Conservation (phyloP, 1,284 basidiomycete genomes). For the Athelia psychrophila region DNA sequence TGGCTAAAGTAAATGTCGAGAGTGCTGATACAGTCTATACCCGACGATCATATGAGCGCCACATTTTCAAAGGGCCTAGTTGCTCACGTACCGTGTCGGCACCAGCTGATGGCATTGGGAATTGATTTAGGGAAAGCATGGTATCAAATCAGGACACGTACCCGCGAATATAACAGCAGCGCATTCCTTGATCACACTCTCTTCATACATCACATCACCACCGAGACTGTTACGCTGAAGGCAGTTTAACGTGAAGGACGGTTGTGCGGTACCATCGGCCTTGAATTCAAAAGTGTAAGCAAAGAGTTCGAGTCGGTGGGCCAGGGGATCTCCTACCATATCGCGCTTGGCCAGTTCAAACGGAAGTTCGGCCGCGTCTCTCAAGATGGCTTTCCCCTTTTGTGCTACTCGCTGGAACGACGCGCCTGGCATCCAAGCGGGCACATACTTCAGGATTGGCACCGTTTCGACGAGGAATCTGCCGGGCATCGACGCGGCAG, state of each 20-base stretch:
- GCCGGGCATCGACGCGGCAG: conserved; percentile 23
- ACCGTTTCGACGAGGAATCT: conserved; percentile 24
- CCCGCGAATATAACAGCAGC: not conserved
- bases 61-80: not conserved
- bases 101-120: conserved; percentile 17
- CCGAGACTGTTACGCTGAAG: not conserved
- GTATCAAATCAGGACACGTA: not conserved
- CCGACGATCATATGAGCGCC: conserved; percentile 9
- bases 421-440: conserved; percentile 28
- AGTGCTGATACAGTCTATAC: conserved; percentile 15
- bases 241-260: not conserved
- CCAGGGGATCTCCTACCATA: too few relatives aligned
- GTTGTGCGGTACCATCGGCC: not conserved
- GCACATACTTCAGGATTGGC: conserved; percentile 1
- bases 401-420: conserved; percentile 24
- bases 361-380: conserved; percentile 12
- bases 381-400: conserved; percentile 11
- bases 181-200: not conserved
- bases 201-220: not conserved
- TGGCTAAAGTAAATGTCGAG: conserved; percentile 25
- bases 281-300: not conserved
- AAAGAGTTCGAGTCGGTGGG: too few relatives aligned
- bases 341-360: conserved; percentile 13
- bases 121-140: not conserved
- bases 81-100: conserved; percentile 24